Evolutionary conservation across 1,139 yeast species (phyloP), one percentile per base, ranked within the genome.

Genomic region (Kluyveromyces marxianus): DNA sequence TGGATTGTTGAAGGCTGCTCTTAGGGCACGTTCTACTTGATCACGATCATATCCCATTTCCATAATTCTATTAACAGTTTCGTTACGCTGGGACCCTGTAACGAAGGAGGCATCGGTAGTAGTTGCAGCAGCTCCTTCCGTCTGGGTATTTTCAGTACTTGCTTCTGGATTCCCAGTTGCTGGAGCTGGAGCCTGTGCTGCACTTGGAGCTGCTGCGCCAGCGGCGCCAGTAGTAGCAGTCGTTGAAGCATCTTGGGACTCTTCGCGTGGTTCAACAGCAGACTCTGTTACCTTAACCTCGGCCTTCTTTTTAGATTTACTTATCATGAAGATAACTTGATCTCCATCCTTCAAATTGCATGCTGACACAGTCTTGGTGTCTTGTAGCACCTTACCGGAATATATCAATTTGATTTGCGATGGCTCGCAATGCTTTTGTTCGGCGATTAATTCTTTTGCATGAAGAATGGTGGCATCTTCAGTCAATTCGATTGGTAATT

Each of bases 1-100:
- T 27, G 99, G 98, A 68, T 92, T 90, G 68, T 92, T 92, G 69
- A 82, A 92, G 0, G 98, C 97, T 21, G 97, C 96, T 59, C 95
- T 79, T 64, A 92, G 73, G 0, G 99, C 98, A 37, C 80, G 77
- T 67, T 88, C 95, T 29, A 88, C 97, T 63, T 87, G 87, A 4
- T 79, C 75, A 57, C 96, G 80, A 44, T 85, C 89, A 64, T 88
- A 94, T 10, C 98, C 98, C 97, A 92, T 89, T 58, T 88, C 97
- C 82, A 89, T 79, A 63, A 92, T 88, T 61, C 84, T 84, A 53
- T 74, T 76, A 50, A 92, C 78, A 44, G 75, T 70, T 37, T 65
- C 64, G 43, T 64, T 49, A 55, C 65, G 50, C 53, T 59, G 51
- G 54, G 59, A 48, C 48, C 60, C 57, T 44, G 59, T 50, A 54